Percentiles rank a stretch among this genome's conserved stretches.
Evolutionary conservation across 2,329 filamentous ascomycete genomes (phyloP).

Genomic region (Neurospora crassa): DNA sequence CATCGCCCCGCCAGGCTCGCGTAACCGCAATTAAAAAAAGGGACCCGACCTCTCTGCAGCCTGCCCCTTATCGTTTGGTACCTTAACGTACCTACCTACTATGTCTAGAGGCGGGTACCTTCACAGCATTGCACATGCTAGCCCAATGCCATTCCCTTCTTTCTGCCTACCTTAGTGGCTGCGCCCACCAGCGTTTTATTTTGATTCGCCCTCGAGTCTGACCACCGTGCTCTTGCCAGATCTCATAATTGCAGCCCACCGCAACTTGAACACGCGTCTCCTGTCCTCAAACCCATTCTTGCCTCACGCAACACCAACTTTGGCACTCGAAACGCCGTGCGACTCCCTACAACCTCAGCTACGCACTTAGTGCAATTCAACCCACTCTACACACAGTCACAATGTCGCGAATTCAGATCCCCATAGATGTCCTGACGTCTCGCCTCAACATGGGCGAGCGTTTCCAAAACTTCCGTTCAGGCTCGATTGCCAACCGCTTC

Average conservation of each 20-base stretch:
- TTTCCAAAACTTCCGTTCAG: conserved; percentile 72
- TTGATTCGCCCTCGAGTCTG: conserved; percentile 13
- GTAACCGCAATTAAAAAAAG: background rate
- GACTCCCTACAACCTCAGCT: background rate
- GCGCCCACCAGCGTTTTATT: conserved; percentile 8
- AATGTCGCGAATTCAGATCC: conserved; percentile 88
- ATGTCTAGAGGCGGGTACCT: background rate
- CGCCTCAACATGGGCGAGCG: conserved; percentile 79
- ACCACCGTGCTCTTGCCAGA: conserved; percentile 19
- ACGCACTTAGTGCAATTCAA: background rate
- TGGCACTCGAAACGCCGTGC: conserved; percentile 1
- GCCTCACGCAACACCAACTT: background rate
- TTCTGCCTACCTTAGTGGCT: conserved; percentile 3
- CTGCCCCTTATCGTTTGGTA: background rate
- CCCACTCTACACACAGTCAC: conserved; percentile 3
- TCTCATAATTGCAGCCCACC: conserved; percentile 9
- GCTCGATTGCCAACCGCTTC: conserved; percentile 73
- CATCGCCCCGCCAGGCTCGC: background rate
- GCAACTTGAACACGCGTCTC: background rate
- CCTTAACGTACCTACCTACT: background rate
- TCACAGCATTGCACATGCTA: background rate
- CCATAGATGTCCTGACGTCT: conserved; percentile 82
- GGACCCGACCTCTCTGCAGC: background rate
- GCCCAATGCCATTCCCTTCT: conserved; percentile 2
- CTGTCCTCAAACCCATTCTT: background rate